Evolutionary conservation across 2,329 filamentous ascomycete species (phyloP), one percentile per base, ranked within the genome.

Genomic region (Pseudocercospora macadamiae): DNA sequence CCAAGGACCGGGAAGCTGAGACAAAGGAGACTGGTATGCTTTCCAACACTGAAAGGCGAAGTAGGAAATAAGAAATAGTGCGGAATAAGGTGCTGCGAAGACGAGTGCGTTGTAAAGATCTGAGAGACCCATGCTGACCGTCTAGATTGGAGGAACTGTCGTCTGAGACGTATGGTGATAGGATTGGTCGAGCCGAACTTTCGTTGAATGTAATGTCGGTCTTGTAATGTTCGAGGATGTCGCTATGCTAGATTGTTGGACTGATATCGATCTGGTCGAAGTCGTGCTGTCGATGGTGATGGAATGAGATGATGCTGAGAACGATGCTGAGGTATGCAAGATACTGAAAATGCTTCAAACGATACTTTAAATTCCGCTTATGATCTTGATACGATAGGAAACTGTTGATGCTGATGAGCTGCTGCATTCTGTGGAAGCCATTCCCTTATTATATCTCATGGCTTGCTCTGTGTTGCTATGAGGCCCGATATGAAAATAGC

Each of bases 1-100:
- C 55, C 55, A 58, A 14, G 55, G 55, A 18, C 55, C 55, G 14
- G 55, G 55, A 14, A 58, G 36, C 25, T 23, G 21, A 14, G 48
- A 51, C 12, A 57, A 26, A 37, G 54, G 54, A 39, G 54, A 57
- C 5, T 23, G 19, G 36, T 32, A 57, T 48, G 54, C 54, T 18
- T 47, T 53, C 51, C 51, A 42, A 32, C 51, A 39, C 37, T 39
- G 19, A 36, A 25, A 42, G 21, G 28, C n/a, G 3, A 39, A 37
- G 48, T 32, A 51, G 30, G 28, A 32, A 36, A 34, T 8, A 34
- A 51, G 10, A 19, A 21, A 34, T 32, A 34, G 21, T 34, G 34
- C 18, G 48, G 34, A 5, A 51, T 51, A 51, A 9, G 48, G 48
- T 10, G 16, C 28, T 51, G 36, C 36, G 36, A 19, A 14, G 36